phyloP scores from a whole-genome alignment of 164 flowering plant species.

The Vitis amurensis region DNA sequence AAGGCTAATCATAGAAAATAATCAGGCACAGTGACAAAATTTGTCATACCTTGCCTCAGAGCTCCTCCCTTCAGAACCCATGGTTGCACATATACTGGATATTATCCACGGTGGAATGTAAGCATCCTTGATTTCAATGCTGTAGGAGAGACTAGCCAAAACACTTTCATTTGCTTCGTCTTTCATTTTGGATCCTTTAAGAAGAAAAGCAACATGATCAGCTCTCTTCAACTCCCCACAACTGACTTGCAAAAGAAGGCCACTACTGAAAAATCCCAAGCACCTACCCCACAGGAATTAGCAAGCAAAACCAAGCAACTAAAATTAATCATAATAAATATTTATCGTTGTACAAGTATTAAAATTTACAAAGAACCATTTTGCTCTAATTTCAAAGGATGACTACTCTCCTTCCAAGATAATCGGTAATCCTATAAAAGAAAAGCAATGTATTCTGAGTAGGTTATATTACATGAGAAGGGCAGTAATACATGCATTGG shows the following conservation, averaged over 20 bases:
- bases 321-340: too few relatives aligned
- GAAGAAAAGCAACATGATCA: constrained; percentile 33
- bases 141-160: constrained; percentile 47
- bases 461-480: not conserved
- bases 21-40: not conserved
- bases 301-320: not conserved
- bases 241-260: constrained; percentile 51
- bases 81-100: constrained; percentile 51
- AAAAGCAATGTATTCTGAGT: not conserved
- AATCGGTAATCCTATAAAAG: not conserved
- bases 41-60: constrained; percentile 76
- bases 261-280: not conserved
- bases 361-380: too few relatives aligned
- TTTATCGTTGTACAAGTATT: too few relatives aligned
- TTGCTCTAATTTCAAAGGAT: not conserved
- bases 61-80: constrained; percentile 52
- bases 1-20: not conserved
- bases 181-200: constrained; percentile 28
- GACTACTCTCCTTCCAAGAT: not conserved
- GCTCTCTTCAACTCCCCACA: constrained; percentile 72
- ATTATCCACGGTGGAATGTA: constrained; percentile 87
- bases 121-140: constrained; percentile 74
- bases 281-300: not conserved
- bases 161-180: constrained; percentile 28
- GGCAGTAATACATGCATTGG: too few relatives aligned